These are phyloP conservation scores for Gynochthodes officinalis DNA, from an alignment of 257 asterid species.

Conservation along the genomic window DNA sequence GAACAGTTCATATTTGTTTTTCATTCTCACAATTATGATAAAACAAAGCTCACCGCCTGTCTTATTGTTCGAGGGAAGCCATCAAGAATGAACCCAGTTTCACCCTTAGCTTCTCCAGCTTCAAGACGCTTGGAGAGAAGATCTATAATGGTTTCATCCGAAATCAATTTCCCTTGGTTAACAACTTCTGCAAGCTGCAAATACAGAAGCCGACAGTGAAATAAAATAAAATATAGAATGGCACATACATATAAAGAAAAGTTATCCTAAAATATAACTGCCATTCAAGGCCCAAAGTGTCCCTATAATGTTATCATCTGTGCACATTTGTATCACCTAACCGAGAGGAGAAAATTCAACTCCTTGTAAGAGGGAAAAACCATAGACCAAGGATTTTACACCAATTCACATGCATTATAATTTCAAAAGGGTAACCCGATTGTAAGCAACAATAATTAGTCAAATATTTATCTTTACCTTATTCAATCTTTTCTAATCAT, in stretches of 20 bases:
- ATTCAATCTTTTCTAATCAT: neutral
- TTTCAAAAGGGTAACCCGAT: neutral
- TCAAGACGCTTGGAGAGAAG: constrained; percentile 85
- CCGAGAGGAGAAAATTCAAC: neutral
- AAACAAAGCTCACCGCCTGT: constrained; percentile 78
- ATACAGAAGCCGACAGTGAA: constrained; percentile 19
- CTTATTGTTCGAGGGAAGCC: constrained; percentile 96
- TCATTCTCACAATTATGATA: neutral
- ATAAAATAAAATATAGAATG: neutral
- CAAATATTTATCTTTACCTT: neutral
- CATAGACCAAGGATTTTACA: neutral
- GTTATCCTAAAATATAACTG: neutral
- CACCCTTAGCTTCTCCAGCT: constrained; percentile 74
- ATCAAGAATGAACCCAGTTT: constrained; percentile 90
- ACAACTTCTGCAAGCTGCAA: constrained; percentile 86
- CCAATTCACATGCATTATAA: neutral
- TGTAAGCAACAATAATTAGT: neutral
- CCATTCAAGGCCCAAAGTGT: neutral
- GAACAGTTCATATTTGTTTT: neutral
- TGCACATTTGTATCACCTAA: neutral
- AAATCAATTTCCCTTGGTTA: constrained; percentile 76
- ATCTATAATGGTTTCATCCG: constrained; percentile 83
- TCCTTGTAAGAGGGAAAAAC: neutral
- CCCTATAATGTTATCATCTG: no score
- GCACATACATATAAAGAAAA: neutral